Base-by-base conservation (phyloP, 306 rosid genomes). In the Leucaena leucocephala region DNA sequence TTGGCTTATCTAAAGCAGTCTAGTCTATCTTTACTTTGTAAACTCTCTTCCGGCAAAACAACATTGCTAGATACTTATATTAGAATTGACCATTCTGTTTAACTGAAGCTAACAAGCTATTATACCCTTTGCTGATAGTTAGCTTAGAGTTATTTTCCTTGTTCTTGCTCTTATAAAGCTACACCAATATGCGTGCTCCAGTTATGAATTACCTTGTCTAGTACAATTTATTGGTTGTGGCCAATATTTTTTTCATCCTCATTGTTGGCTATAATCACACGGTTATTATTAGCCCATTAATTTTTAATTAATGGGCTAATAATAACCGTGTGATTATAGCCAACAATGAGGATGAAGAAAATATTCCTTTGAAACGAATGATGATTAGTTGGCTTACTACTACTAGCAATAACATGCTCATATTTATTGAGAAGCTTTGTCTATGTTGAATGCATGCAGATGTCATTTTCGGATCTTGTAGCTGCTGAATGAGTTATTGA, bases 401-500 rank as follows among this genome's bases (percentile, higher is more conserved):
- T 70, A 17, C 19, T 61, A 42, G 4, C 35, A 11, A 27, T 12
- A 61, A 33, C 36, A 43, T 68, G 54, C 44, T 76, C 48, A n/a
- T 72, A 67, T 65, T 72, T 35, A 68, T 64, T 52, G 79, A 71
- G 43, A 57, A 42, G 76, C 72, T 61, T 81, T 34, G 71, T 44
- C 39, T 44, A 5, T 68, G 69, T 80, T 73, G 40, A 81, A 73
- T 82, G 82, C 76, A 78, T 82, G 84, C 91, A 81, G 89, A 27
- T 87, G 90, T 86, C 91, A 85, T 82, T 92, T 89, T 81, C 86
- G 81, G 89, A 86, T 87, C 81, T 73, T 90, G 81, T 80, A 77
- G 74, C 76, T 13, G 75, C 76, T 27, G 27, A 5, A 40, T 78
- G 68, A 33, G 33, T 55, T 46, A 71, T 74, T 77, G 54, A 40